A percentile compares a stretch with the other conserved stretches of the same genome.
Conservation (phyloP, 257 asterid genomes). For the Przewalskia tangutica region DNA sequence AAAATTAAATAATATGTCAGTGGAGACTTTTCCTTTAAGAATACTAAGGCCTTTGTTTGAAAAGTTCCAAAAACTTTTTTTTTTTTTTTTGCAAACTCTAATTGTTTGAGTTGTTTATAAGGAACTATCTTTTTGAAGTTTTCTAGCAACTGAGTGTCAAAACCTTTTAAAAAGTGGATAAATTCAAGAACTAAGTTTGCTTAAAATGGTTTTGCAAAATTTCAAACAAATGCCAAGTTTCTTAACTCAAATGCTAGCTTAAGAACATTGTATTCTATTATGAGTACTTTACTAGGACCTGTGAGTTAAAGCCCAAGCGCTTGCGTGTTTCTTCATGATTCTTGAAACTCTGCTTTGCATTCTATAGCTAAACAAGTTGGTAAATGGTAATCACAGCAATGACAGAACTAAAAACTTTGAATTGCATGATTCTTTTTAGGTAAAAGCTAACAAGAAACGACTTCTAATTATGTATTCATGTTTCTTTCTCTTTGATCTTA, state of each 20-base stretch:
- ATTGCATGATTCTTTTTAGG: not conserved
- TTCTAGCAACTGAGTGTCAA: too few species aligned
- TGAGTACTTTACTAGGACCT: not conserved
- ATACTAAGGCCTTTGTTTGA: too few species aligned
- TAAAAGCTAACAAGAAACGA: not conserved
- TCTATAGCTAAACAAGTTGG: slow-evolving; percentile 7
- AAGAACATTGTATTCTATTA: not conserved
- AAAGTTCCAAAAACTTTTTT: too few species aligned
- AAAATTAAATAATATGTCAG: too few species aligned
- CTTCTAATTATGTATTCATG: not conserved
- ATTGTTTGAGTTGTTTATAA: too few species aligned
- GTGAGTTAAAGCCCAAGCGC: not conserved
- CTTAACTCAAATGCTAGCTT: not conserved
- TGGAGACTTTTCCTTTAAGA: too few species aligned
- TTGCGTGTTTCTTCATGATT: not conserved
- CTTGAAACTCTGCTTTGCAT: slow-evolving; percentile 11
- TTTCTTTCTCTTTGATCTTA: not conserved
- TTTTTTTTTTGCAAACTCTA: too few species aligned
- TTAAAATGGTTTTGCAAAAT: not conserved
- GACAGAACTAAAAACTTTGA: not conserved
- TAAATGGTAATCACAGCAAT: not conserved
- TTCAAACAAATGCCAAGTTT: not conserved
- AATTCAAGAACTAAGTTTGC: not conserved
- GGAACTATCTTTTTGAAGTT: too few species aligned
- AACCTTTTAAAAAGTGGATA: not conserved